Percentiles rank a stretch among this genome's conserved stretches.
Evolutionary conservation across 441 rosid species (phyloP).

Genomic region (Adansonia madagascariensis): DNA sequence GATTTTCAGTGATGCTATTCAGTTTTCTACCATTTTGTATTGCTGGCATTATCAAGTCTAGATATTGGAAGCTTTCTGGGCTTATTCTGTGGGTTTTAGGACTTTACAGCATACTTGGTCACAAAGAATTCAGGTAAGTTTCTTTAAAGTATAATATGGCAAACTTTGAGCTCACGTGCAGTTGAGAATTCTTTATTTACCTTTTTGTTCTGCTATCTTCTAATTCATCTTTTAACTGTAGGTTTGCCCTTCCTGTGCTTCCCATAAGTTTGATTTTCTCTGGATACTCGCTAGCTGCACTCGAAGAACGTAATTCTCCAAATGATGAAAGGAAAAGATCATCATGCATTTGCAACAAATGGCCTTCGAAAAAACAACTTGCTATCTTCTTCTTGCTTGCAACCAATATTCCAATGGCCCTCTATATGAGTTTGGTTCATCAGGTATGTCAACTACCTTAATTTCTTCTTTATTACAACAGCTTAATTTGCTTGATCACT

Average conservation of each 20-base stretch:
- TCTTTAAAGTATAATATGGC: too few species aligned
- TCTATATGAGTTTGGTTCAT: slow-evolving; percentile 83
- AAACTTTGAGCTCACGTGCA: too few species aligned
- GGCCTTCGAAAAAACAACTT: slow-evolving; percentile 48
- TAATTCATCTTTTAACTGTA: slow-evolving; percentile 38
- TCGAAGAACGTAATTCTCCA: slow-evolving; percentile 43
- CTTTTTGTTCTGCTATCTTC: slow-evolving; percentile 27
- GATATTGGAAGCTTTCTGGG: slow-evolving; percentile 68
- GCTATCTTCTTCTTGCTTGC: slow-evolving; percentile 70
- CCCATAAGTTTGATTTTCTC: slow-evolving; percentile 85
- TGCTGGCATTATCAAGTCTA: slow-evolving; percentile 65
- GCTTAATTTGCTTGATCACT: slow-evolving; percentile 6
- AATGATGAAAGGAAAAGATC: slow-evolving; percentile 41
- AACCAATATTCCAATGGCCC: slow-evolving; percentile 82
- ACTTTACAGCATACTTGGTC: slow-evolving; percentile 79
- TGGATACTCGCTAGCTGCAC: slow-evolving; percentile 63
- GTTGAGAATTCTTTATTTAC: slow-evolving; percentile 16
- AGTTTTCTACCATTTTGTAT: slow-evolving; percentile 74
- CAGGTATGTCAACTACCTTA: slow-evolving; percentile 56
- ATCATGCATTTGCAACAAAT: slow-evolving; percentile 36
- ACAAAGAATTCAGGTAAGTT: slow-evolving; percentile 87
- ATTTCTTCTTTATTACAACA: background rate
- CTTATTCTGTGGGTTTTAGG: slow-evolving; percentile 80
- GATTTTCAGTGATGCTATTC: slow-evolving; percentile 85
- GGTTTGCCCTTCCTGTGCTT: slow-evolving; percentile 93